These are phyloP conservation scores for Halophytophthora polymorphica DNA, from an alignment of 352 stramenopile genomes.

Conservation along the genomic window DNA sequence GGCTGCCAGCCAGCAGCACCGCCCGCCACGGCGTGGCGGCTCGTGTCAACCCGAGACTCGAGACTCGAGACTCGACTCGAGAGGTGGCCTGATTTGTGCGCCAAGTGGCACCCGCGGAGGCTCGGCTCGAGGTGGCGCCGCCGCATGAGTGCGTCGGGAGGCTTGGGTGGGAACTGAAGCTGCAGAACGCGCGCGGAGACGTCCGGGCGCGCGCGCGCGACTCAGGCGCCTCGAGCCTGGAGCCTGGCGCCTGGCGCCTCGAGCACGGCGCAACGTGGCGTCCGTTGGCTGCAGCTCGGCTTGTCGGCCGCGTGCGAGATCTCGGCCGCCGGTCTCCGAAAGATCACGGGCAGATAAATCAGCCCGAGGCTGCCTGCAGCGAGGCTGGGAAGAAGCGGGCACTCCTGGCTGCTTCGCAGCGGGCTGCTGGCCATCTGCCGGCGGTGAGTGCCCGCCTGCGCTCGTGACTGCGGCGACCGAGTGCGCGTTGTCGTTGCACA, in stretches of 20 bases:
- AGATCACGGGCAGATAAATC: slow-evolving; percentile 7
- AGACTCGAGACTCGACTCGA: no score
- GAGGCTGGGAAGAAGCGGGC: background rate
- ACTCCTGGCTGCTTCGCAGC: background rate
- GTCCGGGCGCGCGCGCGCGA: background rate
- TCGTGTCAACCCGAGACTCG: background rate
- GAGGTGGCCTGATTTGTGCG: no score
- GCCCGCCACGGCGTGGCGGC: slow-evolving; percentile 3
- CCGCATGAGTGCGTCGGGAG: no score
- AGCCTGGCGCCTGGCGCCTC: no score
- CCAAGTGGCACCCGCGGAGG: no score
- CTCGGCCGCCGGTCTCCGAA: background rate
- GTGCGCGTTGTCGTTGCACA: slow-evolving; percentile 17
- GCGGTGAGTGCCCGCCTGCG: slow-evolving; percentile 1
- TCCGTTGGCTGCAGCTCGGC: no score
- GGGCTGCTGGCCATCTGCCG: background rate
- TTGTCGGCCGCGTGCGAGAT: no score
- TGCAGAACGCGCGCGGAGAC: slow-evolving; percentile 4
- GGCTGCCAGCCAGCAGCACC: slow-evolving; percentile 1
- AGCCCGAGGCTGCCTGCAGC: background rate
- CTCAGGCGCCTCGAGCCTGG: no score
- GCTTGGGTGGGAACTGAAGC: slow-evolving; percentile 11
- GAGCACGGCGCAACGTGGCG: no score
- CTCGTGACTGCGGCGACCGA: slow-evolving; percentile 5
- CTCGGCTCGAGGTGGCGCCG: no score